Base-by-base conservation (phyloP, 805 yeast species). In the Kodamaea kakaduensis region DNA sequence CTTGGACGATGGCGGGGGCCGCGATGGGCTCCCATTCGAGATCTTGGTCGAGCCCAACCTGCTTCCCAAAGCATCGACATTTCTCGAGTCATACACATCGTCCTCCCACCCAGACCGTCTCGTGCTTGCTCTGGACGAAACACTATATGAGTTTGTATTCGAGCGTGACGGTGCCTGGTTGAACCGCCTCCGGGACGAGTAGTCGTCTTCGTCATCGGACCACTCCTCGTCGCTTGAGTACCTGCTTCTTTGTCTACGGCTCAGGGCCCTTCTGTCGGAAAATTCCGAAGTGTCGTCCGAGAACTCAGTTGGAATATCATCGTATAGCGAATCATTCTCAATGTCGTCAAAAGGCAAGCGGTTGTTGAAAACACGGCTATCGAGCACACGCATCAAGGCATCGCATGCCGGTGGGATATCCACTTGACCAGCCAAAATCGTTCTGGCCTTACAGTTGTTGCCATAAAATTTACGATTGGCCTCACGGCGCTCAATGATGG, bases 381-480 rank as follows among this genome's bases (percentile, higher is more conserved):
- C 90, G 44, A 90, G 71, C 10, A 90, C 83, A 51, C 95, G 74
- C 77, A 87, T 79, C 45, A 90, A 71, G 4, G 93, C 74, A 44
- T 88, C 97, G 47, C 88, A 84, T 8, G 84, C 88, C 18, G 96
- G 87, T 2, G 97, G 97, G 3, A 96, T 77, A 31, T 87, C 90
- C n/a, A 90, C 85, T 46, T 83, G 75, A 25, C 98, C 98, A 5
- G 81, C 65, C 35, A 90, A 70, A 51, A 90, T 84, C 54, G 72
- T 71, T 58, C 85, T 77, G n/a, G 97, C 95, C 41, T 93, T 88
- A 58, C 95, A 84, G 46, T 74, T 78, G 48, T 71, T 73, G 24
- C 98, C 97, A 56, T 90, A 90, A 55, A 90, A 90, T 63, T 90
- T 90, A 53, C 96, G 73, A 61, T 90, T 90, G 17, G 97, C 96